Evolutionary conservation across 31 red algal species (phyloP).

Genomic region (Endocladia muricata): DNA sequence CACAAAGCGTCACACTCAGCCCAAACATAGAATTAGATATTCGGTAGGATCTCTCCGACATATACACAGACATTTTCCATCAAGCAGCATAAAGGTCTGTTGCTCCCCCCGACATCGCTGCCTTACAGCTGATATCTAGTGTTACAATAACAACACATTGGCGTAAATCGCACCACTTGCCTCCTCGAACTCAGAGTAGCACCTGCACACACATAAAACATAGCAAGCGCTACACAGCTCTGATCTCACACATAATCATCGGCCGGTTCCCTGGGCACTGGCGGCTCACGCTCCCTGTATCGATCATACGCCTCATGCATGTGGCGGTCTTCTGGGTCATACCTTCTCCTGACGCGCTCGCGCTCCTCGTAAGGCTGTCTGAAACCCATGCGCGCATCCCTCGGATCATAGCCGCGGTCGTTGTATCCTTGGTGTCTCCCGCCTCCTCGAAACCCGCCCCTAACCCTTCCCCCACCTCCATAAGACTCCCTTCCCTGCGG

Average conservation of each 20-base stretch:
- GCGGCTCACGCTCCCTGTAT: slow-evolving; percentile 42
- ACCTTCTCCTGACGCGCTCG: slow-evolving; percentile 36
- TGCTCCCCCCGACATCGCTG: too few species aligned
- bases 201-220: too few species aligned
- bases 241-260: slow-evolving; percentile 50
- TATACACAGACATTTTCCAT: too few species aligned
- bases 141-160: too few species aligned
- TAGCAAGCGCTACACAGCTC: neutral
- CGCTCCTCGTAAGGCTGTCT: slow-evolving; percentile 30
- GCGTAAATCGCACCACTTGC: too few species aligned
- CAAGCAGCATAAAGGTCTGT: too few species aligned
- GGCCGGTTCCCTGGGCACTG: slow-evolving; percentile 57
- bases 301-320: slow-evolving; percentile 31
- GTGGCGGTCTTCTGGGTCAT: slow-evolving; percentile 22
- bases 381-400: neutral
- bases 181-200: too few species aligned
- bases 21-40: too few species aligned
- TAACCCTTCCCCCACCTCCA: neutral
- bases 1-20: too few species aligned
- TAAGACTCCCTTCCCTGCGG: slow-evolving; percentile 1
- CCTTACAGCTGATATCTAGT: too few species aligned
- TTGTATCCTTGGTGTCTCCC: slow-evolving; percentile 32
- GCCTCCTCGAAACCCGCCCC: slow-evolving; percentile 23
- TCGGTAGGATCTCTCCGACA: too few species aligned
- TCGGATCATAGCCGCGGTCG: slow-evolving; percentile 20